Evolutionary conservation across 805 yeast genomes (phyloP), one percentile per base, ranked within the genome.

Genomic region (Ogataea paraovalis): DNA sequence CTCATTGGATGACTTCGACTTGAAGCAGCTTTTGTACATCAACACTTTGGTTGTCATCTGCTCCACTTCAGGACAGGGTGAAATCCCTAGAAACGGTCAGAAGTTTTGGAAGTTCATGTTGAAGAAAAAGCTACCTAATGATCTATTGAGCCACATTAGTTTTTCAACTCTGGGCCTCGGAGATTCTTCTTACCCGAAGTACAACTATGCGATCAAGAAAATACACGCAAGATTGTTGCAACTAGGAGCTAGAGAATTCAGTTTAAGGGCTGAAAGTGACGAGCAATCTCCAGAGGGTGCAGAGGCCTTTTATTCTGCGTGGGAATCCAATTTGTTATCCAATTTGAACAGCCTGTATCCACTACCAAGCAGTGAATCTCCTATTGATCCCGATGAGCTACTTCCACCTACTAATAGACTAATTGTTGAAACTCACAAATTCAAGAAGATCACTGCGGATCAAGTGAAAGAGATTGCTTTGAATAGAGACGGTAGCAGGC

Each of bases 21-120:
- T 83, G 39, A 75, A 73, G 54, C 72, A 72, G 46, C 67, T 87
- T 43, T 68, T 78, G 4, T 72, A 79, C 3, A 74, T 80, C 14
- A 58, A 68, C 6, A 65, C 67, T 25, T 69, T 80, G 44, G 70
- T 83, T 20, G 72, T 84, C 0, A 62, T 92, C 2, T 86, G 95
- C 61, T 83, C 97, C 1, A 92, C 99, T 0, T 85, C 96, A 1
- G 98, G 99, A 7, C 97, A 92, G 65, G 99, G 99, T 23, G 96
- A 86, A 51, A 66, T 92, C 30, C 98, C 99, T 0, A 66, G 85
- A 38, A 88, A 88, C 60, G 83, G 85, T 0, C 72, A 73, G 52
- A 79, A 77, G 50, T 79, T 92, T 52, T 86, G 96, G 95, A 74
- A 75, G 54, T 80, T 85, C 51, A 65, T 94, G 56, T 75, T 88